These are phyloP conservation scores for Lachancea sp. DNA, from an alignment of 805 yeast species.

Conservation along the genomic window DNA sequence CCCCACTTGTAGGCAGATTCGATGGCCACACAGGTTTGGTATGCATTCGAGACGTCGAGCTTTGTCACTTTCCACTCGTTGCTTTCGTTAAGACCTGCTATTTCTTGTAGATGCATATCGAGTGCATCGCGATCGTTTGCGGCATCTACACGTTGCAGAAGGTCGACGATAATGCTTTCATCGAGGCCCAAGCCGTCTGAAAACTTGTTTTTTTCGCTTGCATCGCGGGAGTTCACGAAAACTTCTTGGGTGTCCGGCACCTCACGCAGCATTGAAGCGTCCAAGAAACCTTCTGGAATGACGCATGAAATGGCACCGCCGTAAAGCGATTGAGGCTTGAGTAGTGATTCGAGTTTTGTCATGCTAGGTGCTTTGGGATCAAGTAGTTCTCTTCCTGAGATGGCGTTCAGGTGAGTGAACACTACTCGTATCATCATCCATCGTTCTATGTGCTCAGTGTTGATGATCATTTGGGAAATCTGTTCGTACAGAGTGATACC, in stretches of 20 bases:
- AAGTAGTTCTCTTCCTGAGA: too few species aligned
- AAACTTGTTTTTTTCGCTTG: slow-evolving; percentile 28
- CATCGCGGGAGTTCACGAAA: slow-evolving; percentile 45
- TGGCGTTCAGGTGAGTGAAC: too few species aligned
- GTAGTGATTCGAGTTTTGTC: not conserved
- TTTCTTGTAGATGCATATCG: slow-evolving; percentile 49
- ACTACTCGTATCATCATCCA: too few species aligned
- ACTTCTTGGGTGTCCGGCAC: slow-evolving; percentile 95
- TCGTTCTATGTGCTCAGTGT: too few species aligned
- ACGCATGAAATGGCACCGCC: slow-evolving; percentile 74
- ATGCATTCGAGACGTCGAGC: slow-evolving; percentile 10
- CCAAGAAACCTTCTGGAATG: slow-evolving; percentile 57
- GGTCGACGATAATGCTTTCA: slow-evolving; percentile 57
- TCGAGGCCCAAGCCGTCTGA: slow-evolving; percentile 37
- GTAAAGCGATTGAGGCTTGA: slow-evolving; percentile 38
- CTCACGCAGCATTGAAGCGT: slow-evolving; percentile 73
- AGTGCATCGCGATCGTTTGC: slow-evolving; percentile 39
- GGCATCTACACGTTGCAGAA: slow-evolving; percentile 47
- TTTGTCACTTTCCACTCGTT: slow-evolving; percentile 28
- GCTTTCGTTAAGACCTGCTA: slow-evolving; percentile 40
- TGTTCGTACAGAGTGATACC: too few species aligned
- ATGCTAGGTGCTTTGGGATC: not conserved
- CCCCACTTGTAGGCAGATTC: slow-evolving; percentile 53
- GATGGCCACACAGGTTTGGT: slow-evolving; percentile 32
- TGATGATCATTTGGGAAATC: too few species aligned